phyloP scores from a whole-genome alignment of 225 moss, liverwort and hornwort genomes.

The Ulota crispa region DNA sequence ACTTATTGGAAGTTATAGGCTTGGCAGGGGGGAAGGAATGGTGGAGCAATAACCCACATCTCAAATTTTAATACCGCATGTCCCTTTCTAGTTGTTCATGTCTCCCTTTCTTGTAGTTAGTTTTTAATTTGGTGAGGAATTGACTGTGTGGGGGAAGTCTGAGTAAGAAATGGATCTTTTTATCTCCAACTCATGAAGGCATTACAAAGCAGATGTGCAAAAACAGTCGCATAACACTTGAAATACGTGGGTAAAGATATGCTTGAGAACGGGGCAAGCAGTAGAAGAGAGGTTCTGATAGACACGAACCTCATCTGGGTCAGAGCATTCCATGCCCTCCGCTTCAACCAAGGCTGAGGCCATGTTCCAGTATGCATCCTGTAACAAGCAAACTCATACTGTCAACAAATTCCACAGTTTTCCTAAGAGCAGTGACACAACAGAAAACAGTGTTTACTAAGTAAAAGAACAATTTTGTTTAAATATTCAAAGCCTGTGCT shows the following conservation, averaged over 20 bases:
- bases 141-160: too few species aligned
- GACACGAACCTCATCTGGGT: conserved; percentile 82
- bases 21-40: too few species aligned
- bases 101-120: too few species aligned
- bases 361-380: conserved; percentile 91
- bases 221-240: background rate
- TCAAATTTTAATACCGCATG: too few species aligned
- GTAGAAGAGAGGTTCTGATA: background rate
- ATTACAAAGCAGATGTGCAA: background rate
- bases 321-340: conserved; percentile 72
- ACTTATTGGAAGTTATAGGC: too few species aligned
- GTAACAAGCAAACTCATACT: conserved; percentile 24
- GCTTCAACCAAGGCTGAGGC: conserved; percentile 74
- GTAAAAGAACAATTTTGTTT: background rate
- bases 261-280: background rate
- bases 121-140: too few species aligned
- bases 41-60: too few species aligned
- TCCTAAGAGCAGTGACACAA: background rate
- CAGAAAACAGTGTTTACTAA: background rate
- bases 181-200: background rate
- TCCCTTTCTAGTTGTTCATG: too few species aligned
- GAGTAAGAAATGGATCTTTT: too few species aligned
- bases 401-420: conserved; percentile 12
- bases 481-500: background rate
- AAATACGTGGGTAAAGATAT: background rate